Conservation (phyloP, 345 rosid genomes). For the Salix purpurea region DNA sequence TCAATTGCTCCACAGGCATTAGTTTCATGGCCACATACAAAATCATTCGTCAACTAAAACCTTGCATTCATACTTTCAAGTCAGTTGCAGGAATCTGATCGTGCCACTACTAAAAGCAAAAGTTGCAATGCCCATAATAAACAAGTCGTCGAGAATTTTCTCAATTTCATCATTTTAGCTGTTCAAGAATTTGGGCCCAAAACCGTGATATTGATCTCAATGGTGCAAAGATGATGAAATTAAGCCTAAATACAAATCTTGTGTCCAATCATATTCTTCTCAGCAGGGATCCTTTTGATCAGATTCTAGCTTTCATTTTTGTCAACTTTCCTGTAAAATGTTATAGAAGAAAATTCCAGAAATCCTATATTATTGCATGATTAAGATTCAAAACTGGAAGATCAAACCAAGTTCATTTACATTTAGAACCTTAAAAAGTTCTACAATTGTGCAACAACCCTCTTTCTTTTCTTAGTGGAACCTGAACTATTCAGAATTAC, state of each 20-base stretch:
- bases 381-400: neutral
- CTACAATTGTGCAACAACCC: neutral
- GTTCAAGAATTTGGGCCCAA: neutral
- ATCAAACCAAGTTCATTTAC: neutral
- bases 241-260: neutral
- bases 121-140: neutral
- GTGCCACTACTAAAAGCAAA: neutral
- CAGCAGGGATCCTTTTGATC: neutral
- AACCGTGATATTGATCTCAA: neutral
- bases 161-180: neutral
- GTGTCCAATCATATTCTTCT: neutral
- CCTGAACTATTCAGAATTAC: neutral
- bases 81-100: neutral
- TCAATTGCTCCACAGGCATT: neutral
- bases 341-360: neutral
- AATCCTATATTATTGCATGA: neutral
- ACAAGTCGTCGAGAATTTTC: neutral
- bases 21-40: neutral
- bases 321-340: neutral
- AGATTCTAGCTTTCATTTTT: neutral
- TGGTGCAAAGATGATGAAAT: neutral
- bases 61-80: neutral
- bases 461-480: neutral
- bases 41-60: neutral
- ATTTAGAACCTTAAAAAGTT: neutral